phyloP scores from a whole-genome alignment of 1,284 basidiomycete genomes.

The Tilletia indica region DNA sequence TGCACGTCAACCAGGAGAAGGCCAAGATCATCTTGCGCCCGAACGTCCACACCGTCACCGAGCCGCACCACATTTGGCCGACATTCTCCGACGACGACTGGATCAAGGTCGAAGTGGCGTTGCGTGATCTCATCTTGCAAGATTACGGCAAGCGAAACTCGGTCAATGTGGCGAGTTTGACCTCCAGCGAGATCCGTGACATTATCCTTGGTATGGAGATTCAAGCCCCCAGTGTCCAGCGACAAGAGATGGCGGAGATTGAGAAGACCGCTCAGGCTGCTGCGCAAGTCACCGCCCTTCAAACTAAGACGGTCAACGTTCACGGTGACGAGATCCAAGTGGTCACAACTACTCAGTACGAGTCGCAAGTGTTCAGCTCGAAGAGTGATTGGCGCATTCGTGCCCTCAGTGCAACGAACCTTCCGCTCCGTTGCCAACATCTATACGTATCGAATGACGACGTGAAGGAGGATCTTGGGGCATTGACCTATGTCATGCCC shows the following conservation, averaged over 20 bases:
- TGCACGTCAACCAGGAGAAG: conserved; percentile 99
- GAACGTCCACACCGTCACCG: conserved; percentile 73
- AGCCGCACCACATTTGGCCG: conserved; percentile 97
- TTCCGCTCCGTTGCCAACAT: conserved; percentile 92
- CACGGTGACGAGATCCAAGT: conserved; percentile 96
- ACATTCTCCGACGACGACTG: conserved; percentile 91
- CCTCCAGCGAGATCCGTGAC: conserved; percentile 80
- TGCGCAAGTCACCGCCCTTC: conserved; percentile 90
- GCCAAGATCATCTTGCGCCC: conserved; percentile 69
- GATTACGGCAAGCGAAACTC: conserved; percentile 99
- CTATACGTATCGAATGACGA: conserved; percentile 99
- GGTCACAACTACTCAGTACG: conserved; percentile 95
- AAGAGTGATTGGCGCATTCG: conserved; percentile 99
- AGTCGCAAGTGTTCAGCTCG: conserved; percentile 93
- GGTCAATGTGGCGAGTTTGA: conserved; percentile 96
- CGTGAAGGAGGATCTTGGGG: conserved; percentile 92
- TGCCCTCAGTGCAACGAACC: conserved; percentile 91
- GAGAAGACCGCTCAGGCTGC: conserved; percentile 90
- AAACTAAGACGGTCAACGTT: conserved; percentile 95
- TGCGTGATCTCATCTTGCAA: conserved; percentile 64
- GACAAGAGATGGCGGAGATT: conserved; percentile 98
- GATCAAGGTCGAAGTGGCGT: conserved; percentile 98
- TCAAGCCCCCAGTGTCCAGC: conserved; percentile 75
- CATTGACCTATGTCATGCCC: conserved; percentile 90
- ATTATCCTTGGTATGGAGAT: conserved; percentile 73